Conservation (phyloP, 2,329 filamentous ascomycete species). For the Cladosporium sphaerospermum region DNA sequence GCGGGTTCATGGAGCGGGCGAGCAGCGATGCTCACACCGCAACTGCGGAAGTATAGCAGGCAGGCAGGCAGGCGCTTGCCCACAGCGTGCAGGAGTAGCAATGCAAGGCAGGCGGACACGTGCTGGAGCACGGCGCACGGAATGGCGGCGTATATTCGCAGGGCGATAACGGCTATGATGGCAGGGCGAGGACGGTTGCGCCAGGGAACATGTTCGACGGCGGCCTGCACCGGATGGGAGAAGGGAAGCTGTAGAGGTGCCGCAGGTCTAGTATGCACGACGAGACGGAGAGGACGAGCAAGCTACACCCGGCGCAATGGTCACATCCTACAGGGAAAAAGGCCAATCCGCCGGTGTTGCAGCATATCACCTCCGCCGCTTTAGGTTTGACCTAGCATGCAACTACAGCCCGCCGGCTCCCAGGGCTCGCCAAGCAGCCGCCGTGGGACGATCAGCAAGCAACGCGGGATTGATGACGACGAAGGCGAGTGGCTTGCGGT, state of each 20-base stretch:
- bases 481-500: background rate
- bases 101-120: background rate
- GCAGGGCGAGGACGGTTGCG: background rate
- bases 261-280: background rate
- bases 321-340: background rate
- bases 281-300: background rate
- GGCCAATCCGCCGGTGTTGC: background rate
- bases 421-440: background rate
- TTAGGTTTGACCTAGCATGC: background rate
- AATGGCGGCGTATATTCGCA: background rate
- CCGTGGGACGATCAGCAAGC: background rate
- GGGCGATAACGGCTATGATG: background rate
- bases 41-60: background rate
- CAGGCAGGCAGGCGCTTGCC: background rate
- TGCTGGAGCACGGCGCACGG: background rate
- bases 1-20: background rate
- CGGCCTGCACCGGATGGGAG: background rate
- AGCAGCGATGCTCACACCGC: background rate
- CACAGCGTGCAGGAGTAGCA: background rate
- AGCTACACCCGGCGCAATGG: background rate
- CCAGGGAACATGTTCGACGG: slow-evolving; percentile 5
- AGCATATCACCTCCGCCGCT: background rate
- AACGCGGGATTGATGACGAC: background rate
- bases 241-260: background rate
- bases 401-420: background rate